Percentiles rank a stretch among this genome's conserved stretches.
Evolutionary conservation across 768 basidiomycete genomes (phyloP).

Genomic region (Galerina marginata): DNA sequence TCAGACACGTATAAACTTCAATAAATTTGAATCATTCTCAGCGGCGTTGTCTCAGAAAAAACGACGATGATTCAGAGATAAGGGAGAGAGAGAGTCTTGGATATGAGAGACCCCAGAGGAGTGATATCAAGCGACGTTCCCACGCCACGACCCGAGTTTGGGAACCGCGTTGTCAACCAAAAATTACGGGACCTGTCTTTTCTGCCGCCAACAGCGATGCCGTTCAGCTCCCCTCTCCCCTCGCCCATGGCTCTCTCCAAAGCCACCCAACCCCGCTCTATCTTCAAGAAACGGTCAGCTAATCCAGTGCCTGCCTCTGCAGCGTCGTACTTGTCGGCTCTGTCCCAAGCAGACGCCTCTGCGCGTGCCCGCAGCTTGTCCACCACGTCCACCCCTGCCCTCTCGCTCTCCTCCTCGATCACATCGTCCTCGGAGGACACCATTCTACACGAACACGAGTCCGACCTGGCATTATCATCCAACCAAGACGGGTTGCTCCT

Average conservation of each 20-base stretch:
- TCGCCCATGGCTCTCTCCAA: slow-evolving; percentile 72
- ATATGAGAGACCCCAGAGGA: too few species aligned
- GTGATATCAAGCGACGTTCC: background rate
- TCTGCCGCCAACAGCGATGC: slow-evolving; percentile 12
- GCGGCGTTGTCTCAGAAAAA: too few species aligned
- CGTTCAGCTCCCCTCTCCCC: slow-evolving; percentile 30
- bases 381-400: slow-evolving; percentile 66
- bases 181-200: background rate
- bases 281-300: slow-evolving; percentile 62
- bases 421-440: slow-evolving; percentile 75
- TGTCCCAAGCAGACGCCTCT: slow-evolving; percentile 64
- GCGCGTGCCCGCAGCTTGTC: slow-evolving; percentile 49
- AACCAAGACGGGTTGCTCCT: slow-evolving; percentile 61
- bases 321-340: slow-evolving; percentile 48
- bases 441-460: slow-evolving; percentile 59
- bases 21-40: too few species aligned
- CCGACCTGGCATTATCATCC: slow-evolving; percentile 35
- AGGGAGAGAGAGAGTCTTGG: too few species aligned
- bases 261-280: slow-evolving; percentile 53
- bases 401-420: slow-evolving; percentile 76
- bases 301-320: slow-evolving; percentile 40
- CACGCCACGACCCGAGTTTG: slow-evolving; percentile 2
- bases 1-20: too few species aligned
- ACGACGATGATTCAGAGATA: too few species aligned
- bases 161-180: background rate